Evolutionary conservation across 805 yeast genomes (phyloP).

Genomic region (Barnettozyma sucrosica): DNA sequence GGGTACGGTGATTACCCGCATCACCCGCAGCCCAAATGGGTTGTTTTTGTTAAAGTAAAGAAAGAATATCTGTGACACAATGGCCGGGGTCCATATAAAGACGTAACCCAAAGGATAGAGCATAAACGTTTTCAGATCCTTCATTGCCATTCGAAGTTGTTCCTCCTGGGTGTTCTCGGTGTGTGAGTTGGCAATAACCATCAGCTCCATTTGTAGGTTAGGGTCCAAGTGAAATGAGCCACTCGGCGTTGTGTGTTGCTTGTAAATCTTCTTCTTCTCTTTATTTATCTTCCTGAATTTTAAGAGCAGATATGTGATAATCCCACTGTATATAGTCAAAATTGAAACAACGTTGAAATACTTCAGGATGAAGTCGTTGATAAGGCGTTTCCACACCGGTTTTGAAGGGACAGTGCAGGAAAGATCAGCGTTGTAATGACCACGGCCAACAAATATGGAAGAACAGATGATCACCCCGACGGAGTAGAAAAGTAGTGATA

Average conservation of each 20-base stretch:
- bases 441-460: conserved; percentile 13
- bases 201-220: conserved; percentile 17
- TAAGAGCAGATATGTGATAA: conserved; percentile 14
- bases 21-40: conserved; percentile 10
- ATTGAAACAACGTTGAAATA: conserved; percentile 16
- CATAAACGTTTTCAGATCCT: conserved; percentile 19
- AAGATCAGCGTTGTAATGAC: conserved; percentile 10
- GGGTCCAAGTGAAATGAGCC: neutral
- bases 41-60: neutral
- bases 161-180: conserved; percentile 5
- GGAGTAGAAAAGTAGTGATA: neutral
- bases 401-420: conserved; percentile 14
- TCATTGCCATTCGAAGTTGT: conserved; percentile 10
- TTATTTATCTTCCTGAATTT: conserved; percentile 11
- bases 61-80: conserved; percentile 13
- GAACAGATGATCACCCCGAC: neutral
- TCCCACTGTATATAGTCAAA: conserved; percentile 13
- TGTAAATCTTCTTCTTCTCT: conserved; percentile 10
- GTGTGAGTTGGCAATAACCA: conserved; percentile 10
- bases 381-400: conserved; percentile 20
- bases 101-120: conserved; percentile 22
- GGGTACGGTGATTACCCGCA: conserved; percentile 69
- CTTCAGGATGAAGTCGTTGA: conserved; percentile 16
- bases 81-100: conserved; percentile 17
- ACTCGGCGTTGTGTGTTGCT: neutral